Conservation (phyloP, 2,329 filamentous ascomycete species). For the Paecilomyces niveus region DNA sequence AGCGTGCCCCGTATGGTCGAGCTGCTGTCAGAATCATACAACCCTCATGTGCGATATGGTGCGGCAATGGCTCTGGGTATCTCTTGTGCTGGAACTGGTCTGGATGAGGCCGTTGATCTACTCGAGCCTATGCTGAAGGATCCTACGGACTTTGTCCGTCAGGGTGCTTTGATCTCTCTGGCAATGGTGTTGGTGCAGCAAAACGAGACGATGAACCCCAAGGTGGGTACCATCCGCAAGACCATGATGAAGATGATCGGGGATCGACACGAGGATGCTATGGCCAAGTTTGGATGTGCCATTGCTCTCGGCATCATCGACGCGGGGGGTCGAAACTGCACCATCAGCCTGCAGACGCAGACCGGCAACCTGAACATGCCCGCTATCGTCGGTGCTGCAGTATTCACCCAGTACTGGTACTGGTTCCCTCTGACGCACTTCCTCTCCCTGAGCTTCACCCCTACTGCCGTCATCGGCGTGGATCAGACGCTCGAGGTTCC, state of each 20-base stretch:
- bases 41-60: constrained; percentile 95
- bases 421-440: constrained; percentile 99
- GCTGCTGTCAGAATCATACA: constrained; percentile 95
- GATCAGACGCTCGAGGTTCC: constrained; percentile 92
- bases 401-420: constrained; percentile 99
- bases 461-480: constrained; percentile 89
- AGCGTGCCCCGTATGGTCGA: constrained; percentile 99
- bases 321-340: constrained; percentile 95
- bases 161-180: constrained; percentile 87
- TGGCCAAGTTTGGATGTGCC: constrained; percentile 97
- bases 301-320: constrained; percentile 95
- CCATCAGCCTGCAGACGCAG: constrained; percentile 93
- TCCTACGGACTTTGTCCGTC: constrained; percentile 94
- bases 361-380: constrained; percentile 98
- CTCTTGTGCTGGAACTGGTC: constrained; percentile 89
- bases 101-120: constrained; percentile 93
- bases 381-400: constrained; percentile 93
- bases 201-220: constrained; percentile 97
- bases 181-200: constrained; percentile 99
- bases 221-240: constrained; percentile 85
- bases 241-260: constrained; percentile 88
- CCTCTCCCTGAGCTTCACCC: constrained; percentile 90
- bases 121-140: constrained; percentile 99
- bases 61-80: constrained; percentile 98
- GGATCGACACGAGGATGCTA: constrained; percentile 95